A percentile compares a stretch with the other conserved stretches of the same genome.
Conservation (phyloP, 1,139 yeast species). For the Taiozyma sp. region DNA sequence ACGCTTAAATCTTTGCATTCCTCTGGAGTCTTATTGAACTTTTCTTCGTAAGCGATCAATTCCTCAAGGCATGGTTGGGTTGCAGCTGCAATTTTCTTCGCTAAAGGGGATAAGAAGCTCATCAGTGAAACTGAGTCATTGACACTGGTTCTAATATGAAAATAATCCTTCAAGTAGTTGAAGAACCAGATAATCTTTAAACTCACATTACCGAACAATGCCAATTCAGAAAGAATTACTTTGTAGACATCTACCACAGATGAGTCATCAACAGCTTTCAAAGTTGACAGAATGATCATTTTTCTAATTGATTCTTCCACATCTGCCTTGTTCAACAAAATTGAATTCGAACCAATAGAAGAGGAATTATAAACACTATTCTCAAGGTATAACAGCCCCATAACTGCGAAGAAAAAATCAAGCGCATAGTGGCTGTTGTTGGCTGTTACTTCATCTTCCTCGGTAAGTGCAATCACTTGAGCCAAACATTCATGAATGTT, state of each 20-base stretch:
- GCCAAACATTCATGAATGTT: slow-evolving; percentile 2
- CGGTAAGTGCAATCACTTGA: not conserved
- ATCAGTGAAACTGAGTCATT: not conserved
- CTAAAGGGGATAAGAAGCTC: not conserved
- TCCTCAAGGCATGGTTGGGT: not conserved
- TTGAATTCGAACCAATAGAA: not conserved
- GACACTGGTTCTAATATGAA: not conserved
- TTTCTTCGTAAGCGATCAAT: not conserved
- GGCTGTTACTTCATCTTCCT: not conserved
- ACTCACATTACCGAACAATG: slow-evolving; percentile 42
- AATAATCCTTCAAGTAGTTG: slow-evolving; percentile 30
- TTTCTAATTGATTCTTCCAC: slow-evolving; percentile 31
- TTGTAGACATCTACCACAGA: slow-evolving; percentile 30
- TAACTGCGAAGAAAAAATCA: slow-evolving; percentile 8
- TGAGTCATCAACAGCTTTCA: slow-evolving; percentile 35
- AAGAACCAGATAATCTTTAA: slow-evolving; percentile 40
- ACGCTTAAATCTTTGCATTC: not conserved
- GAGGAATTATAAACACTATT: not conserved
- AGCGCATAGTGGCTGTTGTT: not conserved
- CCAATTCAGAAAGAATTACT: slow-evolving; percentile 35
- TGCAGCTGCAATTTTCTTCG: not conserved
- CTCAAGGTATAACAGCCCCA: slow-evolving; percentile 12
- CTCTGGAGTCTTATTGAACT: not conserved
- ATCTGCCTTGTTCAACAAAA: not conserved
- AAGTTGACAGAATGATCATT: slow-evolving; percentile 30